A percentile compares a stretch with the other conserved stretches of the same genome.
Conservation (phyloP, 306 rosid species). For the Biancaea sappan region DNA sequence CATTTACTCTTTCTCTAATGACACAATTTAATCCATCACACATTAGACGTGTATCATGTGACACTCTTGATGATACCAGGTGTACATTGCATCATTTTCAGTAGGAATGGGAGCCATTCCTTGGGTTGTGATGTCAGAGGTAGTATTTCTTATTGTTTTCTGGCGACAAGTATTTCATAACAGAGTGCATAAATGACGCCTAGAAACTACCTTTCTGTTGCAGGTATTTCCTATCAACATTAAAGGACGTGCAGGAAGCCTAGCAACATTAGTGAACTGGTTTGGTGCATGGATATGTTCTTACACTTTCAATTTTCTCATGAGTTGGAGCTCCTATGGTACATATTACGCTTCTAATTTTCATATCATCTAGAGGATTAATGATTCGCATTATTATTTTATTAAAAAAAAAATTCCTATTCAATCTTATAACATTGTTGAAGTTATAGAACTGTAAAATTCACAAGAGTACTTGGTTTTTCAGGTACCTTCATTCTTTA, state of each 20-base stretch:
- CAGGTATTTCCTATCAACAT: slow-evolving; percentile 93
- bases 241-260: slow-evolving; percentile 84
- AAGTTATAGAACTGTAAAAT: slow-evolving; percentile 10
- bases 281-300: slow-evolving; percentile 92
- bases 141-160: not conserved
- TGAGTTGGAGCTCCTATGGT: slow-evolving; percentile 93
- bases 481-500: slow-evolving; percentile 84
- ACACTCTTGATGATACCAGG: slow-evolving; percentile 46
- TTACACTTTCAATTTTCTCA: slow-evolving; percentile 84
- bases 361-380: not conserved
- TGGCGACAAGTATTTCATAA: not conserved
- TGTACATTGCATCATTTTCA: slow-evolving; percentile 77
- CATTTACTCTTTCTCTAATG: slow-evolving; percentile 8
- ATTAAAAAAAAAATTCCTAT: not conserved
- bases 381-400: not conserved
- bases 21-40: not conserved
- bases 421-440: not conserved
- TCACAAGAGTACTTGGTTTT: slow-evolving; percentile 34
- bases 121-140: slow-evolving; percentile 98
- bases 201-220: slow-evolving; percentile 11
- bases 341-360: slow-evolving; percentile 19
- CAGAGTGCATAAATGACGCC: not conserved
- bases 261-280: slow-evolving; percentile 89
- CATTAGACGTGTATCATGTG: not conserved
- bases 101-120: slow-evolving; percentile 96